Base-by-base conservation (phyloP, 495 filamentous ascomycete species). In the Mytilinidion resinicola region DNA sequence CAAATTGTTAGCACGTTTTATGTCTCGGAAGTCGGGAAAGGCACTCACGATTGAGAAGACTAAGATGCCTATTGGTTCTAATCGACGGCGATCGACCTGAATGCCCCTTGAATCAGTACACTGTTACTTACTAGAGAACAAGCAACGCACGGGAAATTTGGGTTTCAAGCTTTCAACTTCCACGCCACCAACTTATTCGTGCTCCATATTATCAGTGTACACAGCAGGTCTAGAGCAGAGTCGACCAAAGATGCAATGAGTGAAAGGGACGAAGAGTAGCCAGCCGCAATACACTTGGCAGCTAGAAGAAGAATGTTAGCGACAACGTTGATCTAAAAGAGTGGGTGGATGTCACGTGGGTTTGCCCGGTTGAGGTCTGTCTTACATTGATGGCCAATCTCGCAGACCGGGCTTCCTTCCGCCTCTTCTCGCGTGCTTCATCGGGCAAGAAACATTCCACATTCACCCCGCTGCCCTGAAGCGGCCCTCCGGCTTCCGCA, bases 321-420 rank as follows among this genome's bases (percentile, higher is more conserved):
- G 15, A 77, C 52, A 21, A 78, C 72, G 43, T 79, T 79, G 55
- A 76, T 68, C 63, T 63, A 17, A 39, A 37, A 39, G 25, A 6
- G 25, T 44, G 20, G 34, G 14, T 41, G 33, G 47, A 25, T 3
- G 3, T 21, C 19, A 42, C 19, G 6, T 15, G 30, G 37, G 17
- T 30, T 17, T 25, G 30, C 30, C 43, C 11, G 4, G 14, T 4
- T 21, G 9, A 34, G 44, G 33, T 15, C 30, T 14, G 20, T 56
- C 59, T n/a, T 43, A 73, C 69, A 61, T 80, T 78, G 61, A 82
- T 80, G 15, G 79, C 79, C 77, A 73, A 79, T 51, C 71, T 77
- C 1, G 76, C 74, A 41, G 75, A 66, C 36, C 61, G 61, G 11
- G 65, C 69, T 14, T 66, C 73, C 11, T 64, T 70, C 34, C 64